Evolutionary conservation across 768 basidiomycete genomes (phyloP), one percentile per base, ranked within the genome.

Genomic region (Boletus huronensis): DNA sequence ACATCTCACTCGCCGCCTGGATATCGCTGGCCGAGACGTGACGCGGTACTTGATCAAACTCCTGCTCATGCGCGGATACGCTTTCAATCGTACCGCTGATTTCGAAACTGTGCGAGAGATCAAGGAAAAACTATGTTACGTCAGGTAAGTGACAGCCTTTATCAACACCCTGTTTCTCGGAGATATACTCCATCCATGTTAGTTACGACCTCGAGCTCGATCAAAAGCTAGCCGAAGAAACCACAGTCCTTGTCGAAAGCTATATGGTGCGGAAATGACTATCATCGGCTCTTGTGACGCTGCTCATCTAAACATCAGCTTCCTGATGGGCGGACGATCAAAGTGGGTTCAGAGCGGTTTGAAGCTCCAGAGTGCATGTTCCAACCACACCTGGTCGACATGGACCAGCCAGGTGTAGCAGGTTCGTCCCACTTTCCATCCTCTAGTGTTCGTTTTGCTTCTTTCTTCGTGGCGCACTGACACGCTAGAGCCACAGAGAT

Each of bases 321-420:
- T 42, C 93, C 94, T 17, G 97, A 98, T 65, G 97, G 97, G 1
- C 90, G 97, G 51, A 83, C 79, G 14, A 97, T 98, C 81, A 97
- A 96, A 79, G 93, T 98, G 57, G 97, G 96, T 28, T 93, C 94
- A 0, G 97, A 99, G 70, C 89, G 97, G 13, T 99, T 98, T 67
- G 96, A 98, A 74, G 97, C 96, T 13, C 96, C 97, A 6, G 97
- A 99, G 74, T 98, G 97, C 75, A 94, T 98, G 93, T 98, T 99
- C 87, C 96, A 99, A 70, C 97, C 97, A 21, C 92, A 96, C 71
- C 81, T 99, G 4, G 94, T 98, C 43, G 96, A 99, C 64, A 77
- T 98, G 44, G 97, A 99, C 70, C 95, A 97, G 67, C 93, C 93
- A 6, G 96, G 96, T 42, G 86, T 98, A 46, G 95, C 95, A 75